Evolutionary conservation across 352 stramenopile genomes (phyloP).

Genomic region (Phytophthora sojae): DNA sequence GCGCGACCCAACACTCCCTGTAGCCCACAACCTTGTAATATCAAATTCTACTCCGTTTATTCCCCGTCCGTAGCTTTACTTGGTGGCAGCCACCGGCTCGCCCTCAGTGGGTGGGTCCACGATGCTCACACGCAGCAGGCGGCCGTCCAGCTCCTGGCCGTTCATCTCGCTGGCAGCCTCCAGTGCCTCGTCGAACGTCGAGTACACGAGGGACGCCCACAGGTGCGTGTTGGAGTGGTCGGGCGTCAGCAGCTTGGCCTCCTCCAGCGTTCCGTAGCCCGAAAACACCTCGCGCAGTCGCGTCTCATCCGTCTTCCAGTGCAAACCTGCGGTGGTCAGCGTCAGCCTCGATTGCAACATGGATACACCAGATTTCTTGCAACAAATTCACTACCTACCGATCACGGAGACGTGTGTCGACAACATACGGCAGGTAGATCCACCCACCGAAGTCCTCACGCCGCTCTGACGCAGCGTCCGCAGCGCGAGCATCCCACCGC

Average conservation of each 20-base stretch:
- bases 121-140: constrained; percentile 81
- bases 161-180: constrained; percentile 82
- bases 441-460: not conserved
- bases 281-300: constrained; percentile 67
- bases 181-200: constrained; percentile 75
- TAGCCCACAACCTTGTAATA: constrained; percentile 9
- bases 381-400: constrained; percentile 33
- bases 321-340: constrained; percentile 51
- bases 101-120: constrained; percentile 52
- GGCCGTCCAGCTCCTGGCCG: constrained; percentile 81
- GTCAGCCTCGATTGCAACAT: constrained; percentile 22
- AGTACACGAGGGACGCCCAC: constrained; percentile 70
- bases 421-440: constrained; percentile 19
- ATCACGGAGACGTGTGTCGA: constrained; percentile 70
- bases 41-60: constrained; percentile 14
- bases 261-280: constrained; percentile 60
- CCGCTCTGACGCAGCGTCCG: constrained; percentile 22
- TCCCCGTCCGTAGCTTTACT: constrained; percentile 17
- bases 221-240: constrained; percentile 70
- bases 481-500: constrained; percentile 22
- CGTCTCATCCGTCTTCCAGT: constrained; percentile 87
- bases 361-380: not conserved
- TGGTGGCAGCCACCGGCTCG: not conserved
- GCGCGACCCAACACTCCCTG: not conserved
- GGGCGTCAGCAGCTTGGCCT: constrained; percentile 62